Conservation (phyloP, 1,284 basidiomycete species). For the Irpex sp. region DNA sequence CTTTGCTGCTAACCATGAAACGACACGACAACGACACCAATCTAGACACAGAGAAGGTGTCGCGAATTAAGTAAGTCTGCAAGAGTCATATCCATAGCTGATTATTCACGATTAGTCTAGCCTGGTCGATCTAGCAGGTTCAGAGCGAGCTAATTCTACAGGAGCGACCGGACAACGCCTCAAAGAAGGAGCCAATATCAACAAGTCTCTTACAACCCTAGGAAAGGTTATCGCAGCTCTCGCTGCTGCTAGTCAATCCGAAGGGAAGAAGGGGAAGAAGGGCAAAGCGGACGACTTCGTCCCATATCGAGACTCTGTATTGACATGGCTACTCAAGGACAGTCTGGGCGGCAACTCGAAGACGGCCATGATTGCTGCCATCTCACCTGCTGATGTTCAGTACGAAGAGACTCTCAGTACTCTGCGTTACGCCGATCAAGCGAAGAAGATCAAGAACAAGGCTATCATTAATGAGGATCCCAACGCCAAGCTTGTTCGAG, state of each 20-base stretch:
- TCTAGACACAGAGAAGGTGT: constrained; percentile 94
- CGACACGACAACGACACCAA: constrained; percentile 79
- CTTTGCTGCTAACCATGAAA: constrained; percentile 90
- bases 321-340: constrained; percentile 98
- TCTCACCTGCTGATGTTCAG: constrained; percentile 85
- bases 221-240: constrained; percentile 96
- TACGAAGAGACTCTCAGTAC: constrained; percentile 98
- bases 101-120: constrained; percentile 32
- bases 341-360: constrained; percentile 94
- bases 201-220: constrained; percentile 95
- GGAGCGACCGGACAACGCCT: constrained; percentile 93
- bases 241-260: constrained; percentile 70
- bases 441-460: constrained; percentile 99
- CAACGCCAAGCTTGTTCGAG: constrained; percentile 96
- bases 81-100: neutral
- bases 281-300: constrained; percentile 86
- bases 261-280: constrained; percentile 78
- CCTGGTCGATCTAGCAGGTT: constrained; percentile 95
- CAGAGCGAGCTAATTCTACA: constrained; percentile 93
- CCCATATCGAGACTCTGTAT: constrained; percentile 91
- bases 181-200: constrained; percentile 97
- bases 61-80: constrained; percentile 77
- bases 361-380: constrained; percentile 98
- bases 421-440: constrained; percentile 94
- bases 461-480: constrained; percentile 99